Evolutionary conservation across 805 yeast species (phyloP), one percentile per base, ranked within the genome.

Genomic region (Metschnikowia lachancei): DNA sequence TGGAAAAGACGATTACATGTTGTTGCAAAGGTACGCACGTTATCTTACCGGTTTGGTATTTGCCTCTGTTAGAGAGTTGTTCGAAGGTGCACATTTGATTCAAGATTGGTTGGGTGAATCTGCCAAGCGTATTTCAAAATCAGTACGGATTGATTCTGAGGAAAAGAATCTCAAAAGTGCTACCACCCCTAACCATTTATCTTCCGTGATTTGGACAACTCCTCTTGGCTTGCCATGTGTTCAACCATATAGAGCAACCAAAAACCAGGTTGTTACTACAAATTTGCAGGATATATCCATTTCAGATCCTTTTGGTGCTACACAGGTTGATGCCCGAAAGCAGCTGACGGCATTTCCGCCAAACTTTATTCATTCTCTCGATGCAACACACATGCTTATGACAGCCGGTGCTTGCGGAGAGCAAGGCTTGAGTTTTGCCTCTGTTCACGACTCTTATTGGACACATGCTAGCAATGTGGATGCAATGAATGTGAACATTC

Each of bases 361-460:
- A 28, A 92, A 92, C 64, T 92, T 78, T 64, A 86, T 92, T 43
- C 99, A 92, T 63, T 92, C 98, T 0, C 72, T 92, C 47, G 99
- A 92, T 74, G 98, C 98, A 1, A 85, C 97, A 0, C 99, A 92
- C 64, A 94, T 92, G 99, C 73, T 94, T 42, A 69, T 91, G 72
- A 85, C 96, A 8, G 95, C 97, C 0, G 73, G 80, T 41, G 81
- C 81, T 19, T 89, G 97, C 64, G 81, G 85, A 4, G 75, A 82
- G 35, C 61, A 62, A 1, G 81, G 79, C 0, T 66, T 94, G 41
- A 72, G 81, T 11, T 92, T 94, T 74, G 97, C 98, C 0, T 82
- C 98, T 0, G 99, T 92, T 19, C 99, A 92, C 66, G 99, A 92
- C 64, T 92, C 98, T 0, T 92, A 87, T 64, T 92, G 99, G 99